phyloP scores from a whole-genome alignment of 306 rosid genomes.

The Dryas octopetala region DNA sequence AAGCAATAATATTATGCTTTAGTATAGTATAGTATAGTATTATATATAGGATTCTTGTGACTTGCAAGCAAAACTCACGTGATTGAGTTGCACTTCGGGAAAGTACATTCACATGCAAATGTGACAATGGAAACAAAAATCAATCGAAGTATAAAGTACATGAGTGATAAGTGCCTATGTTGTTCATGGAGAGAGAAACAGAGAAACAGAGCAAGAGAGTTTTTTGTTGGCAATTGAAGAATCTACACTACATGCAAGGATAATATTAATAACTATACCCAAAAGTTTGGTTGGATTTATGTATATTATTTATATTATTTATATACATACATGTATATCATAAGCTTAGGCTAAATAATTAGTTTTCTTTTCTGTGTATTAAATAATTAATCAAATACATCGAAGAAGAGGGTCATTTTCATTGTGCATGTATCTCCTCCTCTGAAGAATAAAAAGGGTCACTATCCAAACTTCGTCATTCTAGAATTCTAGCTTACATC shows the following conservation, averaged over 20 bases:
- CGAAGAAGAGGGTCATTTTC: constrained; percentile 24
- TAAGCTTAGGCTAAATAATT: background rate
- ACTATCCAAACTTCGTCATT: constrained; percentile 33
- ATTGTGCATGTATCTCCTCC: background rate
- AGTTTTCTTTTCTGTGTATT: background rate
- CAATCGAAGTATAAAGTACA: constrained; percentile 54
- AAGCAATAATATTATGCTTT: constrained; percentile 11
- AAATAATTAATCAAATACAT: background rate
- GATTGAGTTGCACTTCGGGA: constrained; percentile 70
- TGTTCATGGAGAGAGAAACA: constrained; percentile 44
- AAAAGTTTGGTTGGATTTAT: constrained; percentile 18
- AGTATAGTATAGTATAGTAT: constrained; percentile 13
- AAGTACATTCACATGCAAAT: constrained; percentile 94
- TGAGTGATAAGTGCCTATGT: constrained; percentile 56
- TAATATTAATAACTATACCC: constrained; percentile 29
- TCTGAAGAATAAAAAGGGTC: constrained; percentile 37
- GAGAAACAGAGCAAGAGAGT: constrained; percentile 30
- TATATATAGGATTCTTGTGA: constrained; percentile 55
- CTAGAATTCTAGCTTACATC: constrained; percentile 9
- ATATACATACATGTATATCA: background rate
- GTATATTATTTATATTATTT: background rate
- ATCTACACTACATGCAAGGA: constrained; percentile 27
- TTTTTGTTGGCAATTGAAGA: constrained; percentile 47
- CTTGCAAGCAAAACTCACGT: constrained; percentile 79
- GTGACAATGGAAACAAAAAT: constrained; percentile 65